Conservation (phyloP, 306 rosid genomes). For the Vigna unguiculata region DNA sequence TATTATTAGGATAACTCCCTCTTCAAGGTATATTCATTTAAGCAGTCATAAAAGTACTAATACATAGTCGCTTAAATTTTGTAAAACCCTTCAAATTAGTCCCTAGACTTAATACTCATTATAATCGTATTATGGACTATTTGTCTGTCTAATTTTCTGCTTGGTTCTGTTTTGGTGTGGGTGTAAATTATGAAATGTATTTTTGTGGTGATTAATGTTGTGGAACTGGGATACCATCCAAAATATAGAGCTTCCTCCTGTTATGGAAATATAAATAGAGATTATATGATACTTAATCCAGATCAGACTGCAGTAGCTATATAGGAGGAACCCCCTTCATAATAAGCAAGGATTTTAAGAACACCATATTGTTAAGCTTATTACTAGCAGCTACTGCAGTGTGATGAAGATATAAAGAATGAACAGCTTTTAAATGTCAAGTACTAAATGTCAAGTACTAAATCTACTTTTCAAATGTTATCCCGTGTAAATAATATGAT, state of each 20-base stretch:
- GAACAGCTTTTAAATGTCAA: neutral
- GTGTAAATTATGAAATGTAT: neutral
- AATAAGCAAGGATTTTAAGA: neutral
- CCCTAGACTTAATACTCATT: neutral
- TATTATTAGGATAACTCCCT: too few species aligned
- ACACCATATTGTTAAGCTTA: neutral
- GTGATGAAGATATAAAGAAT: neutral
- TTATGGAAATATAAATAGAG: neutral
- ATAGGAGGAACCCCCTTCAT: neutral
- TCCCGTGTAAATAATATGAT: neutral
- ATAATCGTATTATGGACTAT: too few species aligned
- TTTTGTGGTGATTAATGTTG: neutral
- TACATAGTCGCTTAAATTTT: too few species aligned
- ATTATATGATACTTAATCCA: neutral
- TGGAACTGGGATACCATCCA: neutral
- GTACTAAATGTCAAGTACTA: neutral
- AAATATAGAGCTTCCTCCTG: neutral
- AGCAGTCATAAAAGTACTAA: too few species aligned
- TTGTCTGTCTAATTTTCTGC: neutral
- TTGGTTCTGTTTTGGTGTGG: neutral
- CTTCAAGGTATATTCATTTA: too few species aligned
- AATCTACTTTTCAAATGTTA: neutral
- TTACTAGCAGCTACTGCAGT: neutral
- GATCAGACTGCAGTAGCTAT: neutral
- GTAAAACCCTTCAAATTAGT: neutral